These are phyloP conservation scores for Setaria viridis DNA, from an alignment of 202 grass and related monocot species.

Conservation along the genomic window DNA sequence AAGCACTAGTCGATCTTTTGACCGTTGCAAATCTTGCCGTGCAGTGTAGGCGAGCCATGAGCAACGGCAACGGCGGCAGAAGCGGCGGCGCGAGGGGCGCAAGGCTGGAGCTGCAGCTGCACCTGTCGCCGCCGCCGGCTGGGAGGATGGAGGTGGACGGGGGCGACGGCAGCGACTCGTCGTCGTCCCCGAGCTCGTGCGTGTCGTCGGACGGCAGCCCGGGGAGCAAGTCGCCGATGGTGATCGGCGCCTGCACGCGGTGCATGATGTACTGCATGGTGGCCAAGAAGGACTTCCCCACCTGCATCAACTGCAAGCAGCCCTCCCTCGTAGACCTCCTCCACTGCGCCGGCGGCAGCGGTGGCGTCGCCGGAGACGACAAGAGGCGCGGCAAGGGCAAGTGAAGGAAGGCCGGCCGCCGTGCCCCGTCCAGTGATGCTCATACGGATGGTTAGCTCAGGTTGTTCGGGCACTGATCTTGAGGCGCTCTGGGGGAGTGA, in stretches of 20 bases:
- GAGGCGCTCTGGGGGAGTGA: neutral
- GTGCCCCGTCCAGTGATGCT: slow-evolving; percentile 20
- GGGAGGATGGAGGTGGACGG: slow-evolving; percentile 42
- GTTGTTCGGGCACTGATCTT: neutral
- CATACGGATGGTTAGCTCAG: slow-evolving; percentile 27
- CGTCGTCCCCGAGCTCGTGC: slow-evolving; percentile 66
- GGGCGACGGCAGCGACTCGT: slow-evolving; percentile 42
- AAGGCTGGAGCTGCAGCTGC: slow-evolving; percentile 63
- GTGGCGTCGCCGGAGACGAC: neutral
- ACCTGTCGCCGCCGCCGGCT: slow-evolving; percentile 48
- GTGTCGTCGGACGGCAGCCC: slow-evolving; percentile 62
- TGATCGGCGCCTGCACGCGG: slow-evolving; percentile 65
- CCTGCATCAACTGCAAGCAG: slow-evolving; percentile 66
- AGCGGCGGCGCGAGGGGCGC: slow-evolving; percentile 30
- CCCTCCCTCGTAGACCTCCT: slow-evolving; percentile 59
- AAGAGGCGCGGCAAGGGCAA: slow-evolving; percentile 40
- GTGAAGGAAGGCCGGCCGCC: neutral
- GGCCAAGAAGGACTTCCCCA: slow-evolving; percentile 55
- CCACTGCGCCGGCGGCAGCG: neutral
- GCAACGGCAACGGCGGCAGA: slow-evolving; percentile 7
- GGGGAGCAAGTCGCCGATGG: slow-evolving; percentile 49
- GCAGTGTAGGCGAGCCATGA: slow-evolving; percentile 48
- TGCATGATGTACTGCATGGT: slow-evolving; percentile 76
- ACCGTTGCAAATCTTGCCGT: neutral
- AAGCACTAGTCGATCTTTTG: neutral